Evolutionary conservation across 192 early-diverging fungal species (phyloP).

Genomic region (Coemansia sp.): DNA sequence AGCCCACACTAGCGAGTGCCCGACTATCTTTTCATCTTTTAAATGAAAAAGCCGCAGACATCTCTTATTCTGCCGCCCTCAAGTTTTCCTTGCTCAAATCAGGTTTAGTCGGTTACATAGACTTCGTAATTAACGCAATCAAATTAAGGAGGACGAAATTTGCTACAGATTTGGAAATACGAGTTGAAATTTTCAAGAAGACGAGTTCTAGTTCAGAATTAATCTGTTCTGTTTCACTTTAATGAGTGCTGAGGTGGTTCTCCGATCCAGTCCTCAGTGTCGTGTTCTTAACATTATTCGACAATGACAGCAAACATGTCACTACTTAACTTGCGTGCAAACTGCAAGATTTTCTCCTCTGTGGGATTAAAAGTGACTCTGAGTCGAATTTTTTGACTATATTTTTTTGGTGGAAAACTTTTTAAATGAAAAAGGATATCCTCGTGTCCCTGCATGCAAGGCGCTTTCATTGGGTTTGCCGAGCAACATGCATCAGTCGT

Average conservation of each 20-base stretch:
- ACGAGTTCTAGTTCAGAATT: background rate
- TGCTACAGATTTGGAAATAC: background rate
- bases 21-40: too few relatives aligned
- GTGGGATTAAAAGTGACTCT: background rate
- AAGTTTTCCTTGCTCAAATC: too few relatives aligned
- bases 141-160: background rate
- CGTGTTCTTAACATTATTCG: background rate
- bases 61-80: too few relatives aligned
- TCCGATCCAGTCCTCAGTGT: background rate
- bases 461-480: conserved; percentile 1
- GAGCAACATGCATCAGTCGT: background rate
- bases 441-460: background rate
- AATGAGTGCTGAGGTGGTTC: background rate
- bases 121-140: too few relatives aligned
- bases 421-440: background rate
- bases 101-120: too few relatives aligned
- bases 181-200: background rate
- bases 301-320: background rate
- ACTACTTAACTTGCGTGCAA: background rate
- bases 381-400: background rate
- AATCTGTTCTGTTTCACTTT: background rate
- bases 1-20: too few relatives aligned
- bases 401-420: background rate
- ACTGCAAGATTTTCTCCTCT: background rate
- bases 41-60: too few relatives aligned